These are phyloP conservation scores for Phytopythium kandeliae DNA, from an alignment of 352 stramenopile genomes.

Conservation along the genomic window DNA sequence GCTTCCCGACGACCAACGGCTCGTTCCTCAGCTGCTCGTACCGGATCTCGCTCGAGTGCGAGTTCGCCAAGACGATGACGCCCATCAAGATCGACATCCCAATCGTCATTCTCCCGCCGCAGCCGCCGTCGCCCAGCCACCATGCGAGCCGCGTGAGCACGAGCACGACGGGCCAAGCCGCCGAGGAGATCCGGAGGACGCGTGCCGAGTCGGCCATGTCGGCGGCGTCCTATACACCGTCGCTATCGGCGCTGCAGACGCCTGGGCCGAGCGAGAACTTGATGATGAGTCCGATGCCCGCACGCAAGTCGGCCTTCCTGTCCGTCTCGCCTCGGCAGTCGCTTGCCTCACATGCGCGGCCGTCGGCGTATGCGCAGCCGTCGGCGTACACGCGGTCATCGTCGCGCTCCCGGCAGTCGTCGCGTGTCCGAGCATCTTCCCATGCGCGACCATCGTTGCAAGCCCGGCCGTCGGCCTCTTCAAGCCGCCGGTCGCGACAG, in stretches of 20 bases:
- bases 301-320: constrained; percentile 2
- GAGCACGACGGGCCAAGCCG: background rate
- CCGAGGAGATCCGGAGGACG: constrained; percentile 2
- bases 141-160: background rate
- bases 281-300: constrained; percentile 3
- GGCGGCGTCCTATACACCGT: background rate
- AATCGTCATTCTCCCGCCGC: constrained; percentile 24
- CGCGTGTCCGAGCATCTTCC: background rate
- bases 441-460: background rate
- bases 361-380: background rate
- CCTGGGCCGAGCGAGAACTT: constrained; percentile 1
- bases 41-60: constrained; percentile 52
- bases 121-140: background rate
- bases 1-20: constrained; percentile 45
- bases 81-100: constrained; percentile 29
- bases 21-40: constrained; percentile 62
- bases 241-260: background rate
- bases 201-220: background rate
- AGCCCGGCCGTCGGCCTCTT: background rate
- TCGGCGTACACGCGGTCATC: background rate
- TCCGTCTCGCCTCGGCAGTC: constrained; percentile 1
- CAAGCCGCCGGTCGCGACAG: background rate
- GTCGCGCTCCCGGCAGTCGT: background rate
- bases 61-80: constrained; percentile 23
- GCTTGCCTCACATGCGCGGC: background rate